These are phyloP conservation scores for Ganoderma meredithae DNA, from an alignment of 1,284 basidiomycete genomes.

Conservation along the genomic window DNA sequence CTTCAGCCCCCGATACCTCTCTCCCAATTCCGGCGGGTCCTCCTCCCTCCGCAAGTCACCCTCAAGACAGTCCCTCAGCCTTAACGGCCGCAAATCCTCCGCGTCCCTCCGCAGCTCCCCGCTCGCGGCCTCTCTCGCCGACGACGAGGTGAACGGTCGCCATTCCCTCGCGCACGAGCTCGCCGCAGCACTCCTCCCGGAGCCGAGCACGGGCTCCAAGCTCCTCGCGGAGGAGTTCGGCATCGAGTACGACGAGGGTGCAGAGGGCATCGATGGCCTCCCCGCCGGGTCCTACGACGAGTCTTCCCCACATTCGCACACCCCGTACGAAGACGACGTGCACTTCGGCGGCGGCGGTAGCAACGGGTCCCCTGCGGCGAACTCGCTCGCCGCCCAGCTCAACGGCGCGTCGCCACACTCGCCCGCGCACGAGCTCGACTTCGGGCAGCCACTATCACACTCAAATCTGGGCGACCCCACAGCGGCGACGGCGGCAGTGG, in stretches of 20 bases:
- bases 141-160: conserved; percentile 53
- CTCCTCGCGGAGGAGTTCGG: conserved; percentile 84
- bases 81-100: conserved; percentile 51
- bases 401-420: conserved; percentile 28
- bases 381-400: conserved; percentile 30
- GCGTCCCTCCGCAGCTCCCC: conserved; percentile 49
- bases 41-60: conserved; percentile 53
- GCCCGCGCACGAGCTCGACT: conserved; percentile 20
- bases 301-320: conserved; percentile 9
- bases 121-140: conserved; percentile 45
- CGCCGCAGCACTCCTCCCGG: conserved; percentile 83
- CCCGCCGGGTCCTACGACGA: conserved; percentile 29
- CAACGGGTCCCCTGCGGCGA: conserved; percentile 9
- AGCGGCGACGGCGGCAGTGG: conserved; percentile 31
- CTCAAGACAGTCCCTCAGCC: conserved; percentile 51
- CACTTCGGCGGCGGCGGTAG: conserved; percentile 34
- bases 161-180: conserved; percentile 85
- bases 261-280: conserved; percentile 76
- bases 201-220: conserved; percentile 76
- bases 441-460: not conserved
- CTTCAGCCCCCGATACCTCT: conserved; percentile 35
- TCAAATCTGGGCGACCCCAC: conserved; percentile 22
- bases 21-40: conserved; percentile 25
- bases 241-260: conserved; percentile 85
- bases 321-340: conserved; percentile 23